Conservation (phyloP, 2,329 filamentous ascomycete genomes). For the Fusarium aywerte region DNA sequence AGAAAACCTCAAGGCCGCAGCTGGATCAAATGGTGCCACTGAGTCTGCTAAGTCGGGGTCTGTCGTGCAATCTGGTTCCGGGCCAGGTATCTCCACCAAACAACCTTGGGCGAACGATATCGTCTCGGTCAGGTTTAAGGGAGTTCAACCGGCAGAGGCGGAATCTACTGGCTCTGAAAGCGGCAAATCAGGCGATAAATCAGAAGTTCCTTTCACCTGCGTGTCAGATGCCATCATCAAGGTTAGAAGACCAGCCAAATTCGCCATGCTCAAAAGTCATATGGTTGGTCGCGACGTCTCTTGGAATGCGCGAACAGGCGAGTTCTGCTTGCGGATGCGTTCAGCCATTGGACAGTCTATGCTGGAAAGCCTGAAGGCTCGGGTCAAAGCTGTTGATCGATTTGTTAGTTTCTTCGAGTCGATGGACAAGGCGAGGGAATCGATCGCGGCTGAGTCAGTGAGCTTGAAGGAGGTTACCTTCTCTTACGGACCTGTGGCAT, state of each 20-base stretch:
- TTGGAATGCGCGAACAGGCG: constrained; percentile 68
- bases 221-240: constrained; percentile 65
- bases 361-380: constrained; percentile 66
- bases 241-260: constrained; percentile 64
- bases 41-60: constrained; percentile 40
- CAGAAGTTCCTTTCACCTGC: constrained; percentile 49
- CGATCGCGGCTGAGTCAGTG: constrained; percentile 67
- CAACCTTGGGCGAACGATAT: constrained; percentile 68
- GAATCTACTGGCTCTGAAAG: constrained; percentile 25
- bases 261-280: constrained; percentile 64
- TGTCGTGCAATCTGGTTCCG: constrained; percentile 39
- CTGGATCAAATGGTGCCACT: constrained; percentile 2
- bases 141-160: constrained; percentile 49
- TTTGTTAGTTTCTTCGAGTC: constrained; percentile 76
- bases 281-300: constrained; percentile 69
- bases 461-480: constrained; percentile 74
- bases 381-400: constrained; percentile 74
- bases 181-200: constrained; percentile 1
- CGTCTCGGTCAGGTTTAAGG: constrained; percentile 67
- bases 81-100: constrained; percentile 40
- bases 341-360: constrained; percentile 68
- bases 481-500: constrained; percentile 64
- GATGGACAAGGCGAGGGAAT: constrained; percentile 65
- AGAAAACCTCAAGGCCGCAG: constrained; percentile 13
- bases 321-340: constrained; percentile 70